Percentiles rank a stretch among this genome's conserved stretches.
Evolutionary conservation across 208 protist species (phyloP).

Genomic region (Leptomonas pyrrhocoris): DNA sequence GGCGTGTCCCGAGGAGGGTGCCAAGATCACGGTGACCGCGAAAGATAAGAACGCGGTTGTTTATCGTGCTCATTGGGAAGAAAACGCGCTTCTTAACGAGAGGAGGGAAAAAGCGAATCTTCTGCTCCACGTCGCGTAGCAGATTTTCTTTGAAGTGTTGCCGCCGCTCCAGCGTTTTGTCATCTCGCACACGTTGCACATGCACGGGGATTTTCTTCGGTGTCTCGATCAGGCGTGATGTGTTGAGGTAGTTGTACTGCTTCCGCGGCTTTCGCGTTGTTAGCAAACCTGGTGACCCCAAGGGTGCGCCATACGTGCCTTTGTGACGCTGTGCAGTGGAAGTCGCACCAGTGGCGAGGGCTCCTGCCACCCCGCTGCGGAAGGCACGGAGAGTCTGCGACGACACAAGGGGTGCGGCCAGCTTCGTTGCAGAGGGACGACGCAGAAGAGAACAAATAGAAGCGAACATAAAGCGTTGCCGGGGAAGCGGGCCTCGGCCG

Average conservation of each 20-base stretch:
- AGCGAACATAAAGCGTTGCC: too few species aligned
- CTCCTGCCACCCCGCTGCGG: background rate
- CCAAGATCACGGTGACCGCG: slow-evolving; percentile 42
- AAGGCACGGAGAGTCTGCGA: too few species aligned
- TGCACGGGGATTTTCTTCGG: slow-evolving; percentile 22
- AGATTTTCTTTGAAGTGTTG: slow-evolving; percentile 50
- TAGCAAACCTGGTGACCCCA: too few species aligned
- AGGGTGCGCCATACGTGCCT: background rate
- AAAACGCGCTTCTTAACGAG: slow-evolving; percentile 68
- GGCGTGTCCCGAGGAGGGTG: slow-evolving; percentile 19
- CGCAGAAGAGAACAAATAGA: too few species aligned
- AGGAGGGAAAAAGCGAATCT: slow-evolving; percentile 72
- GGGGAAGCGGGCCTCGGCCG: too few species aligned
- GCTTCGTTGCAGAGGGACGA: too few species aligned
- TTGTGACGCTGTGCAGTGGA: background rate
- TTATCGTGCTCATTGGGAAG: slow-evolving; percentile 35
- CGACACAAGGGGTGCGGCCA: too few species aligned
- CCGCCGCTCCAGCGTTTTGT: slow-evolving; percentile 37
- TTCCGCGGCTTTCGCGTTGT: slow-evolving; percentile 32
- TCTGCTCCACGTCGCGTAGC: slow-evolving; percentile 48
- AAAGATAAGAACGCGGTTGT: slow-evolving; percentile 30
- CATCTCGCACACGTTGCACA: slow-evolving; percentile 51
- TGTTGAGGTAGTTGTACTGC: slow-evolving; percentile 84
- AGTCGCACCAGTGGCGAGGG: background rate
- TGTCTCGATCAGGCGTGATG: slow-evolving; percentile 44